Evolutionary conservation across 129 eudicot species (phyloP), one percentile per base, ranked within the genome.

Genomic region (Gnaphalium uliginosum): DNA sequence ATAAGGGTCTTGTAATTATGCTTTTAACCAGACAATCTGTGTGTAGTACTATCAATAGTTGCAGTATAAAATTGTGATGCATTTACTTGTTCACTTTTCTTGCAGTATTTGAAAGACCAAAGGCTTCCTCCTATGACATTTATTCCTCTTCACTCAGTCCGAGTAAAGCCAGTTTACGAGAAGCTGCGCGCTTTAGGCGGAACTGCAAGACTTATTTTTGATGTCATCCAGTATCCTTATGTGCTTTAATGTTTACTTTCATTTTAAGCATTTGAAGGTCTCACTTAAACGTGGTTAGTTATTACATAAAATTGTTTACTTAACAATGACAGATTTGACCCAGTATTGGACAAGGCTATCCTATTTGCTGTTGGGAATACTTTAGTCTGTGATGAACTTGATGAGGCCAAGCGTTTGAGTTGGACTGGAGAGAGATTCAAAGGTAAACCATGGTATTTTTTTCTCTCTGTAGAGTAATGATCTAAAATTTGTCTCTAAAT

Each of bases 101-200:
- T 79, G 76, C 89, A 95, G 99, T 95, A 95, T 80, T 43, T 95
- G 85, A 95, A 95, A 83, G 96, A 91, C 78, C 99, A 90, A 76
- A 89, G 97, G 85, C 99, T 95, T 86, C 99, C 99, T 54, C 99
- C 99, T 53, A 86, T 89, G 92, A 95, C 99, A 66, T 95, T 95
- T 74, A 95, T 95, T 80, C 99, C 99, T 71, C 96, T 95, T 81
- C 88, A 84, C 78, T 91, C 99, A 7, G 89, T 95, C 56, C 90
- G 99, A 72, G 93, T 95, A 33, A 95, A 89, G 85, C 97, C 99
- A 69, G 77, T 95, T 35, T 71, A 59, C 70, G 99, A 95, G 90
- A 91, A 76, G 84, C 69, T 91, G 83, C 94, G 99, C 19, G 83
- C 96, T 21, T 82, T 95, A 76, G 93, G 97, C n/a, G 93, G 97